These are phyloP conservation scores for Yamadazyma epiphylla DNA, from an alignment of 1,139 yeast species.

Conservation along the genomic window DNA sequence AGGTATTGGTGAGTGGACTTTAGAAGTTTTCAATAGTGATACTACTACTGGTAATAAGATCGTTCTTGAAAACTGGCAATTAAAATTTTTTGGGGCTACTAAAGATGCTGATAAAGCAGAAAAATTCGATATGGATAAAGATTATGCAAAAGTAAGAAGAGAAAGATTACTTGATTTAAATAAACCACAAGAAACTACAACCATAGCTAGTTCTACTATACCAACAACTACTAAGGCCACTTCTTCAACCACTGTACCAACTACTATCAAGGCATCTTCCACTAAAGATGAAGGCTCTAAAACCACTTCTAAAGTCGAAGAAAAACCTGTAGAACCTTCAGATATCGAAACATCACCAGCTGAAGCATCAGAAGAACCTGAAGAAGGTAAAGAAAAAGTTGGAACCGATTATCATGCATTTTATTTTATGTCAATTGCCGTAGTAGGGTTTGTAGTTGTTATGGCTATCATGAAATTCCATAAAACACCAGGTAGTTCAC, in stretches of 20 bases:
- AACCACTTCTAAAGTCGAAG: slow-evolving; percentile 1
- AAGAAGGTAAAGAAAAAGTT: slow-evolving; percentile 30
- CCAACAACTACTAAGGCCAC: slow-evolving; percentile 3
- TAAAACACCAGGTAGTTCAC: slow-evolving; percentile 43
- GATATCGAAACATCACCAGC: slow-evolving; percentile 4
- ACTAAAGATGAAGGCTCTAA: neutral
- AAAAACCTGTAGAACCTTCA: slow-evolving; percentile 1
- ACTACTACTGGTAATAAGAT: slow-evolving; percentile 31
- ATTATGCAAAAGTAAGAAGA: slow-evolving; percentile 39
- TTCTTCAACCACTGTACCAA: slow-evolving; percentile 1
- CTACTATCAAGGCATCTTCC: slow-evolving; percentile 1
- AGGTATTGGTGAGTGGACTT: slow-evolving; percentile 79
- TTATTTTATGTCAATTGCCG: slow-evolving; percentile 57
- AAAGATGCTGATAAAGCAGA: slow-evolving; percentile 60
- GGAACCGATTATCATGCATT: slow-evolving; percentile 44
- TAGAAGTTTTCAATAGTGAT: slow-evolving; percentile 48
- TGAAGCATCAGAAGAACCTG: slow-evolving; percentile 10
- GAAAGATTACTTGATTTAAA: slow-evolving; percentile 17
- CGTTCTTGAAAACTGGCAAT: slow-evolving; percentile 63
- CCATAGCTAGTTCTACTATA: slow-evolving; percentile 2
- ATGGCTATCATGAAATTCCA: slow-evolving; percentile 52
- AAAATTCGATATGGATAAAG: slow-evolving; percentile 34
- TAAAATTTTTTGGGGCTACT: slow-evolving; percentile 79
- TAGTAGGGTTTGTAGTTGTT: slow-evolving; percentile 55
- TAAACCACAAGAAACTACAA: slow-evolving; percentile 1